phyloP scores from a whole-genome alignment of 352 stramenopile genomes.

The Globisporangium viniferum region DNA sequence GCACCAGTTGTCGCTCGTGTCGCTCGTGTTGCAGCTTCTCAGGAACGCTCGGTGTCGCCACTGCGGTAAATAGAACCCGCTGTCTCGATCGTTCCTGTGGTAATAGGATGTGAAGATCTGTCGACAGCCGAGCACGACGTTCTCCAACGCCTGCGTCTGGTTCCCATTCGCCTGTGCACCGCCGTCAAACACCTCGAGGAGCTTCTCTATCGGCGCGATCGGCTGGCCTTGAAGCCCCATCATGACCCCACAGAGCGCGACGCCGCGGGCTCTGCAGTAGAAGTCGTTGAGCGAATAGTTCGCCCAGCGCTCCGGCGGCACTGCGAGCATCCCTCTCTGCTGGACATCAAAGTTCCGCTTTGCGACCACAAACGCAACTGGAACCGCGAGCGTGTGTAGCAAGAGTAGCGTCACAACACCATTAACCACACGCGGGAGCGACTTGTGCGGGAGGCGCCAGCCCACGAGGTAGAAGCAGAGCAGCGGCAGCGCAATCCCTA shows the following conservation, averaged over 20 bases:
- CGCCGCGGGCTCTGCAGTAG: slow-evolving; percentile 7
- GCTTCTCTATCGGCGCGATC: not conserved
- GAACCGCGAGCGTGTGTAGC: not conserved
- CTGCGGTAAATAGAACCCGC: not conserved
- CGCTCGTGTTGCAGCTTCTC: not conserved
- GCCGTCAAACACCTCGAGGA: not conserved
- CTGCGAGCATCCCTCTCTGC: not conserved
- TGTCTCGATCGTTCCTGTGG: not conserved
- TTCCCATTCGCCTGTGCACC: not conserved
- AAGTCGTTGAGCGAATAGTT: not conserved
- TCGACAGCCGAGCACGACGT: slow-evolving; percentile 1
- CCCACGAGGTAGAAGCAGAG: slow-evolving; percentile 5
- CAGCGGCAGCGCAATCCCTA: not conserved
- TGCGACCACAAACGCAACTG: not conserved
- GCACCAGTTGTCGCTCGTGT: slow-evolving; percentile 8
- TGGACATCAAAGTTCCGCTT: not conserved
- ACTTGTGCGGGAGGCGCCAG: not conserved
- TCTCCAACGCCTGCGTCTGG: not conserved
- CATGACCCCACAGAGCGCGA: not conserved
- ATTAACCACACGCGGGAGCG: slow-evolving; percentile 3
- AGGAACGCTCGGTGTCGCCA: slow-evolving; percentile 5
- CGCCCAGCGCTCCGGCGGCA: not conserved
- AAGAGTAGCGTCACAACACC: not conserved
- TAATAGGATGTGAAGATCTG: not conserved
- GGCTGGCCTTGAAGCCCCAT: not conserved